phyloP scores from a whole-genome alignment of 371 early-diverging fungal species.

The Zychaea mexicana region DNA sequence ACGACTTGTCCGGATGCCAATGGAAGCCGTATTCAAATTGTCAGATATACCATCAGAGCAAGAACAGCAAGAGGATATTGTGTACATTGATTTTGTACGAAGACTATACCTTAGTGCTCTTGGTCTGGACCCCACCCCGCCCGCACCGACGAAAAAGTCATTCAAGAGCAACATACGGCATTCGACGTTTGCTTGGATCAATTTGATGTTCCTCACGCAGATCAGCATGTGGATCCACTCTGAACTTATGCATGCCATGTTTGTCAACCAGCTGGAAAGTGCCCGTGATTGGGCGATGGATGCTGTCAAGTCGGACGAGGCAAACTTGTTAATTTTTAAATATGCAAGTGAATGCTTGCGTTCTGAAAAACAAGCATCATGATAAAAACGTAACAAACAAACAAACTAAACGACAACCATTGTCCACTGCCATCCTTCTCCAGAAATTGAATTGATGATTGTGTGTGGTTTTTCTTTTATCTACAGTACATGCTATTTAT shows the following conservation, averaged over 20 bases:
- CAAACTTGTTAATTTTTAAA: conserved; percentile 23
- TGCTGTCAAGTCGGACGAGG: conserved; percentile 22
- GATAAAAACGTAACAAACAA: background rate
- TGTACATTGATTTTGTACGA: conserved; percentile 23
- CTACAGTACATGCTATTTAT: background rate
- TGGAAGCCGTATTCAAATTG: conserved; percentile 15
- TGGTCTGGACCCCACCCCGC: conserved; percentile 20
- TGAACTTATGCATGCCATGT: conserved; percentile 10
- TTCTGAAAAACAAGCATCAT: background rate
- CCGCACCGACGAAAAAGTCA: conserved; percentile 6
- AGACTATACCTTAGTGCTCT: conserved; percentile 23
- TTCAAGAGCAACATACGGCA: conserved; percentile 4
- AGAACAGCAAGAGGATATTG: conserved; percentile 2
- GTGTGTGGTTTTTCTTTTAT: background rate
- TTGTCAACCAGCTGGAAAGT: conserved; percentile 11
- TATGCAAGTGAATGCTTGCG: conserved; percentile 14
- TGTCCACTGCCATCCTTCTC: no score
- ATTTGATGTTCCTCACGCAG: conserved; percentile 29
- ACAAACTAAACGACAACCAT: no score
- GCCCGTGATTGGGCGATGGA: conserved; percentile 17
- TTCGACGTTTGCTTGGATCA: conserved; percentile 36
- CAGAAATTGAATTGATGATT: no score
- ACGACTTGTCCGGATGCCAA: conserved; percentile 12
- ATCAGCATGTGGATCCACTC: conserved; percentile 25
- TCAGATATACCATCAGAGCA: background rate